Base-by-base conservation (phyloP, 352 stramenopile species). In the Albugo laibachii region DNA sequence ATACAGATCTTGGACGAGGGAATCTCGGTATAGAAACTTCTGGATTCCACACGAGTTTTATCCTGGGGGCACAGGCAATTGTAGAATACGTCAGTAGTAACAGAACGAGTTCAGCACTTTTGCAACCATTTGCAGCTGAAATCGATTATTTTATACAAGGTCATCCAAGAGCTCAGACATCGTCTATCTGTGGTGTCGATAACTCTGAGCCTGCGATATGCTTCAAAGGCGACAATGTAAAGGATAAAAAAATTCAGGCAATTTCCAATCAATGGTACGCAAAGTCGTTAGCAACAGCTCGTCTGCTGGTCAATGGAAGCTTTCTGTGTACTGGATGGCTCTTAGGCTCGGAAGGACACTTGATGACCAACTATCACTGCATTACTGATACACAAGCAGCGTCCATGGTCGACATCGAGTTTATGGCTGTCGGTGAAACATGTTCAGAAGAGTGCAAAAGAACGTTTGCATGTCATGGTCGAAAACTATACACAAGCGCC, bases 361-460 rank as follows among this genome's bases (percentile, higher is more conserved):
- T 82, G 18, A 62, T 82, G 42, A 79, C 69, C 44, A 82, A 82
- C 61, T 70, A 76, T 47, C 68, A 77, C 56, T 71, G 62, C 43
- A 71, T 82, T 45, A 60, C 52, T 15, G 59, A 27, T 49, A 53
- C 59, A 36, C 41, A 31, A 31, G 59, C 66, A 42, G 60, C 59
- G 5, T 49, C 62, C 18, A 58, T 41, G 13, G 64, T 50, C 0
- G 47, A 69, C 10, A 56, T 67, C 48, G 62, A 74, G 45, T 69
- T 70, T 34, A 47, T 38, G 16, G 35, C 55, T 36, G 50, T 58
- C 45, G 49, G 40, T n/a, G 27, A 44, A 3, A 55, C 55, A 35
- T 61, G 55, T 43, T 38, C 45, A 4, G 31, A 34, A 15, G 21
- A 55, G n/a, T 58, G 55, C 27, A 34, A 35, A 18, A 52, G 43